Conservation (phyloP, 331 rosid genomes). For the Ulmus americana region DNA sequence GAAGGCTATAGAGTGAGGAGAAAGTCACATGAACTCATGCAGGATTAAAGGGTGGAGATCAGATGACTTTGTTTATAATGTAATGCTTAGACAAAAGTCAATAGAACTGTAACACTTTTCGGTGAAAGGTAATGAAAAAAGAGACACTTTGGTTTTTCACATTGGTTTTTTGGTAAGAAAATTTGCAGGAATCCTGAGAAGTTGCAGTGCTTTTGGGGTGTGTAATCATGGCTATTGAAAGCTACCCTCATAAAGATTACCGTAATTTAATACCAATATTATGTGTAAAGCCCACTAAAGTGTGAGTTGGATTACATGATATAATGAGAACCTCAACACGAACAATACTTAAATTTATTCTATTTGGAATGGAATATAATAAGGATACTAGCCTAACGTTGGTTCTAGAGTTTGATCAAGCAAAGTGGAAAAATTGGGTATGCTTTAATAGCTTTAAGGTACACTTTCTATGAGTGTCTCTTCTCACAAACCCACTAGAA, state of each 20-base stretch:
- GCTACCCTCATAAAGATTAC: constrained; percentile 36
- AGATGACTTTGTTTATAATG: constrained; percentile 47
- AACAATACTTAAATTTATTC: constrained; percentile 4
- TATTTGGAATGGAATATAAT: neutral
- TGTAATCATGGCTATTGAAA: constrained; percentile 60
- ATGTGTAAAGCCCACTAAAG: constrained; percentile 59
- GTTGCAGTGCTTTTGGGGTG: constrained; percentile 61
- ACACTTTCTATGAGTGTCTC: neutral
- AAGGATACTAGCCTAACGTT: neutral
- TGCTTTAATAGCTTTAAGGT: neutral
- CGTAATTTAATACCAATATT: constrained; percentile 35
- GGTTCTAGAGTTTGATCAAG: neutral
- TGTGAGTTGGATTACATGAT: constrained; percentile 48
- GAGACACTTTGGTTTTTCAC: constrained; percentile 32
- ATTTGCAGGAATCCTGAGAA: constrained; percentile 47
- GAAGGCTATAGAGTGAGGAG: constrained; percentile 33
- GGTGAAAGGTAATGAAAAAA: constrained; percentile 54
- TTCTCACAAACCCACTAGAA: neutral
- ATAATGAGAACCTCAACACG: constrained; percentile 34
- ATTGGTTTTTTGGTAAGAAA: constrained; percentile 19
- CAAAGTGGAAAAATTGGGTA: neutral
- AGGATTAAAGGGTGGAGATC: constrained; percentile 29
- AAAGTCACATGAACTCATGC: constrained; percentile 65
- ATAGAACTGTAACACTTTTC: constrained; percentile 48
- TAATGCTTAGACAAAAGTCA: constrained; percentile 38